Evolutionary conservation across 2,329 filamentous ascomycete genomes (phyloP).

Genomic region (Stemphylium vesicarium): DNA sequence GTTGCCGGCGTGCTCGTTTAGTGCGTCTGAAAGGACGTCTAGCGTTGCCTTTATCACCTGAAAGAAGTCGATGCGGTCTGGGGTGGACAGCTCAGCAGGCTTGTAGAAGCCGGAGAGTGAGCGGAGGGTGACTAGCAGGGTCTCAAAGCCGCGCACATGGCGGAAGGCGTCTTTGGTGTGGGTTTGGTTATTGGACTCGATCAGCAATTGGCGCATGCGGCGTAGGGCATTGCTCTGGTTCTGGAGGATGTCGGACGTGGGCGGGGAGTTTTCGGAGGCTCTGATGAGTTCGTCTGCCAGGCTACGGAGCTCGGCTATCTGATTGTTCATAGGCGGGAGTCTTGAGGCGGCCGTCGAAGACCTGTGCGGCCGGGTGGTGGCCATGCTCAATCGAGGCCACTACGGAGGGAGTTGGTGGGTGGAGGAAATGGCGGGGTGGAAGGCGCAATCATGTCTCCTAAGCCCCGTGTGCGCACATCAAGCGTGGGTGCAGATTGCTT

Average conservation of each 20-base stretch:
- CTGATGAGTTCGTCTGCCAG: slow-evolving; percentile 45
- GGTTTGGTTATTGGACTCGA: slow-evolving; percentile 57
- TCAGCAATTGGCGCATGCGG: slow-evolving; percentile 69
- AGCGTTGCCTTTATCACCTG: slow-evolving; percentile 74
- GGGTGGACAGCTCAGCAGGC: slow-evolving; percentile 64
- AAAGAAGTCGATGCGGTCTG: slow-evolving; percentile 71
- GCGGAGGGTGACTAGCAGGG: slow-evolving; percentile 71
- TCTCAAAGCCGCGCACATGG: slow-evolving; percentile 78
- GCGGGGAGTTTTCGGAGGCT: slow-evolving; percentile 38
- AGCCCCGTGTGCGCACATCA: slow-evolving; percentile 12
- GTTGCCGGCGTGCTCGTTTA: slow-evolving; percentile 84
- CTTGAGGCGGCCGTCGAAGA: slow-evolving; percentile 49
- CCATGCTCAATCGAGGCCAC: slow-evolving; percentile 44
- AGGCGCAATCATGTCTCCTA: slow-evolving; percentile 40
- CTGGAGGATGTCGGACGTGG: slow-evolving; percentile 43
- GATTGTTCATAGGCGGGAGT: slow-evolving; percentile 63
- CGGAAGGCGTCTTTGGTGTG: slow-evolving; percentile 81
- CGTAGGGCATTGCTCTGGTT: slow-evolving; percentile 61
- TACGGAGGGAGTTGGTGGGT: slow-evolving; percentile 29
- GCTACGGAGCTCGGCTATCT: slow-evolving; percentile 48
- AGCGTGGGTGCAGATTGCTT: slow-evolving; percentile 3
- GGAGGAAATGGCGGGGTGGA: slow-evolving; percentile 27
- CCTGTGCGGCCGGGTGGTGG: slow-evolving; percentile 44
- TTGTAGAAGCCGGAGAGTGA: slow-evolving; percentile 79
- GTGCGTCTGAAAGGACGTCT: slow-evolving; percentile 73